These are phyloP conservation scores for Penicillium dipodomyicola DNA, from an alignment of 495 filamentous ascomycete species.

Conservation along the genomic window DNA sequence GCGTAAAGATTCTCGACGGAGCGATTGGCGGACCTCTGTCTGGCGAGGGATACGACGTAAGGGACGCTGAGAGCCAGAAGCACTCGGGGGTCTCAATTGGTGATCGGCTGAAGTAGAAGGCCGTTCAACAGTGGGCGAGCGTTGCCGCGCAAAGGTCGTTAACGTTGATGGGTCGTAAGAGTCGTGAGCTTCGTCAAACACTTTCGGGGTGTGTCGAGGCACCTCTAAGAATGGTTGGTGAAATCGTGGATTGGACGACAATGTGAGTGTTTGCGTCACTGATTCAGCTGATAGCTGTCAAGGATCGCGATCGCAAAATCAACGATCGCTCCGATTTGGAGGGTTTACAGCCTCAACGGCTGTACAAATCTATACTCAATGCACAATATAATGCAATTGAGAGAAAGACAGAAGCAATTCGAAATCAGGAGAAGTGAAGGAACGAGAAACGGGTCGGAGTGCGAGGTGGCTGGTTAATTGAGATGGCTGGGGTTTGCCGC, in stretches of 20 bases:
- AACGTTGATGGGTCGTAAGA: slow-evolving; percentile 50
- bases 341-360: slow-evolving; percentile 5
- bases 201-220: slow-evolving; percentile 39
- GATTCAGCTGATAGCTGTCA: slow-evolving; percentile 12
- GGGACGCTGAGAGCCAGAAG: slow-evolving; percentile 48
- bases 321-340: slow-evolving; percentile 5
- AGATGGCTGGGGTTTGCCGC: slow-evolving; percentile 32
- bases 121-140: slow-evolving; percentile 49
- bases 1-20: slow-evolving; percentile 39
- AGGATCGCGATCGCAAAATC: slow-evolving; percentile 17
- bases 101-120: slow-evolving; percentile 33
- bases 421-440: slow-evolving; percentile 8
- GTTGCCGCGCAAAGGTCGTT: slow-evolving; percentile 54
- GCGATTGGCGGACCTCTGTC: slow-evolving; percentile 30
- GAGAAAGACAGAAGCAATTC: slow-evolving; percentile 1
- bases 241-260: slow-evolving; percentile 32
- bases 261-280: slow-evolving; percentile 29
- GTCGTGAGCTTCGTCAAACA: slow-evolving; percentile 61
- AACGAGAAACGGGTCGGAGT: slow-evolving; percentile 10
- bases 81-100: slow-evolving; percentile 48
- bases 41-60: slow-evolving; percentile 49
- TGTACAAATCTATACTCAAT: slow-evolving; percentile 9
- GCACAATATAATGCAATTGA: slow-evolving; percentile 10
- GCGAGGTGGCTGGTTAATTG: slow-evolving; percentile 36
- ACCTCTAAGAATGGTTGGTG: slow-evolving; percentile 35